Conservation (phyloP, 2,329 filamentous ascomycete species). For the Zasmidium angulare region DNA sequence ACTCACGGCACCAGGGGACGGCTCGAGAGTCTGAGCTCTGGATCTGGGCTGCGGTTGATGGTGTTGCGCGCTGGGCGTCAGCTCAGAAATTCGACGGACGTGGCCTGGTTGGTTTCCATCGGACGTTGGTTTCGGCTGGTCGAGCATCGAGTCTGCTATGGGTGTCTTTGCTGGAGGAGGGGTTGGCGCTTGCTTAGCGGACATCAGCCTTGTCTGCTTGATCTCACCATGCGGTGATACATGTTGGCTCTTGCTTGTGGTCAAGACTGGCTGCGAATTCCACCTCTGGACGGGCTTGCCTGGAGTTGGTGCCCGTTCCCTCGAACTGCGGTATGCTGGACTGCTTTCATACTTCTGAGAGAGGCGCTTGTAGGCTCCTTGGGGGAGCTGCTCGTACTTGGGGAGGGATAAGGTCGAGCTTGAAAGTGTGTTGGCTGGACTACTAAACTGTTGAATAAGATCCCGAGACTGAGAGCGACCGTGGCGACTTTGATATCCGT, state of each 20-base stretch:
- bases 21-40: slow-evolving; percentile 9
- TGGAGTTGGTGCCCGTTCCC: slow-evolving; percentile 22
- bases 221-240: slow-evolving; percentile 26
- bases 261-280: slow-evolving; percentile 34
- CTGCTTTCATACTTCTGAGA: slow-evolving; percentile 28
- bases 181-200: slow-evolving; percentile 30
- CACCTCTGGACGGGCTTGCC: slow-evolving; percentile 29
- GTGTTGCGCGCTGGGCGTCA: background rate
- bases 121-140: slow-evolving; percentile 3
- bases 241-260: slow-evolving; percentile 24
- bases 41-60: background rate
- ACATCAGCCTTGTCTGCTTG: slow-evolving; percentile 33
- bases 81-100: slow-evolving; percentile 8
- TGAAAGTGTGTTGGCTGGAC: background rate
- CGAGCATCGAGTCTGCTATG: slow-evolving; percentile 16
- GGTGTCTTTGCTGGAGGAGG: slow-evolving; percentile 27
- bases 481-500: slow-evolving; percentile 16
- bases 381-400: background rate
- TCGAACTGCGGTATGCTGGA: slow-evolving; percentile 24
- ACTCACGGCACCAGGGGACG: slow-evolving; percentile 9
- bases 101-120: background rate
- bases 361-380: slow-evolving; percentile 10
- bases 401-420: slow-evolving; percentile 5
- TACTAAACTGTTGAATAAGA: slow-evolving; percentile 2
- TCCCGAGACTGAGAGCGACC: slow-evolving; percentile 19